Base-by-base conservation (phyloP, 208 protist genomes). In the Entamoeba invadens region DNA sequence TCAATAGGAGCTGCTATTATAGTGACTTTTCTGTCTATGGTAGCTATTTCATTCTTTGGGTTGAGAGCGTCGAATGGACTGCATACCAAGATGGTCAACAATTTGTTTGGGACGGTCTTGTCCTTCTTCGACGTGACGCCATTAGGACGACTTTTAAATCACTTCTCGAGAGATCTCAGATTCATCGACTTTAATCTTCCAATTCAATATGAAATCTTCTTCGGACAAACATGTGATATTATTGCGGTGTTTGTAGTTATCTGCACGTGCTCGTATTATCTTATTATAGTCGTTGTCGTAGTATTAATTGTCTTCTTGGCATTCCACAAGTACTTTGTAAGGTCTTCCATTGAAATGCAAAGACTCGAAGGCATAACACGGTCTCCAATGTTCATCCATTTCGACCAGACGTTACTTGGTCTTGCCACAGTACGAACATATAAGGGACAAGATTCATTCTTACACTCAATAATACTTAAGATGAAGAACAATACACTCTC, bases 351-450 rank as follows among this genome's bases (percentile, higher is more conserved):
- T 21, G 97, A 98, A 94, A 93, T 98, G 45, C 96, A 97, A 93
- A 96, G 98, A 46, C 95, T 98, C 8, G 96, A 97, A 10, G 95
- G 95, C 46, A 95, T 97, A 16, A 94, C 96, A 10, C 96, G 97
- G 93, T 98, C 97, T 16, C 98, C 98, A 16, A 95, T 99, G 16
- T 98, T 98, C 94, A 95, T 97, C 1, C 93, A 98, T 93, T 97
- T 98, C 47, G 94, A 93, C 45, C 98, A 99, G 93, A 97, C 97
- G 4, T 94, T 99, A 21, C 94, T 93, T 12, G 98, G 98, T 44
- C 91, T 97, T 1, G 57, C 95, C 8, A 98, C 96, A 8, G 98
- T 99, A 92, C 93, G 95, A 50, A 96, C 97, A 2, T 98, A 95
- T 94, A 92, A 95, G 16, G 94, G 94, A 91, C 25, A 94, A 51